Evolutionary conservation across 2,329 filamentous ascomycete species (phyloP).

Genomic region (Arthroderma sp.): DNA sequence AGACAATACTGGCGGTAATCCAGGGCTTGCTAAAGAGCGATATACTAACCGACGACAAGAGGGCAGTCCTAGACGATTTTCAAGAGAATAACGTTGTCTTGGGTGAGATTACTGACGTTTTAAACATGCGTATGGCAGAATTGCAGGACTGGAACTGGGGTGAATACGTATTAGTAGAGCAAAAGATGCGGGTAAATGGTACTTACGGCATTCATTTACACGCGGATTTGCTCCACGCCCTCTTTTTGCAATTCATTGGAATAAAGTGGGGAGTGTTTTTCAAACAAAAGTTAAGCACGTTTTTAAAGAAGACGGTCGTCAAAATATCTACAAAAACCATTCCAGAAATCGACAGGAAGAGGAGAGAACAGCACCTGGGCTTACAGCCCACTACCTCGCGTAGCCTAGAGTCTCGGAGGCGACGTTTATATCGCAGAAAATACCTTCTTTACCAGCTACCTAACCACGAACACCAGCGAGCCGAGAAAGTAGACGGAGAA

Average conservation of each 20-base stretch:
- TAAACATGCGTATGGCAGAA: slow-evolving; percentile 42
- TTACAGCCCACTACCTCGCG: no score
- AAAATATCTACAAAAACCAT: slow-evolving; percentile 27
- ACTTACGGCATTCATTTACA: slow-evolving; percentile 49
- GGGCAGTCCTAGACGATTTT: slow-evolving; percentile 38
- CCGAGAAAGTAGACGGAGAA: no score
- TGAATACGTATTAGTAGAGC: slow-evolving; percentile 34
- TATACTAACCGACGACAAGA: slow-evolving; percentile 41
- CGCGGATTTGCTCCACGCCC: slow-evolving; percentile 43
- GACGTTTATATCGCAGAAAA: no score
- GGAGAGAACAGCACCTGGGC: no score
- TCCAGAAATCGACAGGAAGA: no score
- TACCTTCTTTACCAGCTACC: no score
- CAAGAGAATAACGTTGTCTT: slow-evolving; percentile 36
- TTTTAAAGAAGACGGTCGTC: slow-evolving; percentile 26
- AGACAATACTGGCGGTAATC: slow-evolving; percentile 25
- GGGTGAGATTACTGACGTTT: slow-evolving; percentile 42
- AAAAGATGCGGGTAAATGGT: slow-evolving; percentile 42
- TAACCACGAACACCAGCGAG: no score
- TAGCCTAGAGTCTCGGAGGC: no score
- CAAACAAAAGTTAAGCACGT: slow-evolving; percentile 18
- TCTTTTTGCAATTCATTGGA: slow-evolving; percentile 43
- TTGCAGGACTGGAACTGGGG: slow-evolving; percentile 43
- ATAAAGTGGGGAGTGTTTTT: slow-evolving; percentile 39
- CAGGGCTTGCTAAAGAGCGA: slow-evolving; percentile 33